Conservation (phyloP, 2,329 filamentous ascomycete genomes). For the Zymoseptoria crescenta region DNA sequence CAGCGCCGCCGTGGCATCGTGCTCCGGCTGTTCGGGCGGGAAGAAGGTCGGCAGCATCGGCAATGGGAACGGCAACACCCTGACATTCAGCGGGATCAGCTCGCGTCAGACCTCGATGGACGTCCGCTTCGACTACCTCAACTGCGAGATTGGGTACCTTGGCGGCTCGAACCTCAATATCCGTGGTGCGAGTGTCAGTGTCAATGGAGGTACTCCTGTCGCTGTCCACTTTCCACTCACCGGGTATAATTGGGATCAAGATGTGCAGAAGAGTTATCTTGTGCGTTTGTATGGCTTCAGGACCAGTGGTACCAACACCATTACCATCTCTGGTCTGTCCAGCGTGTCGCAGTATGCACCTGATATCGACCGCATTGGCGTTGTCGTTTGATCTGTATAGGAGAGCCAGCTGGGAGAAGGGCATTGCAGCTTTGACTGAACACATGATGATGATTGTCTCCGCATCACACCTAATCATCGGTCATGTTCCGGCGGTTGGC, state of each 20-base stretch:
- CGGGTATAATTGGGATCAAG: constrained; percentile 34
- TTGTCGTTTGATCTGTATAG: neutral
- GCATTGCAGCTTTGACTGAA: too few relatives aligned
- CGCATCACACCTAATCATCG: too few relatives aligned
- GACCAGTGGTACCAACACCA: constrained; percentile 17
- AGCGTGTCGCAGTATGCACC: constrained; percentile 20
- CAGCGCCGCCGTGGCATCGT: constrained; percentile 24
- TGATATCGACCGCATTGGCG: constrained; percentile 23
- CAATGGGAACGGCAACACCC: constrained; percentile 15
- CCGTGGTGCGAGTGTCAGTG: constrained; percentile 31
- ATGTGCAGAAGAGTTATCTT: constrained; percentile 18
- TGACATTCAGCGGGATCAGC: constrained; percentile 25
- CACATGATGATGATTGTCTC: too few relatives aligned
- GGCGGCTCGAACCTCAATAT: constrained; percentile 28
- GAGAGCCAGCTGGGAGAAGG: neutral
- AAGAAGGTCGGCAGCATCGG: constrained; percentile 30
- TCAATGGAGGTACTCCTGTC: constrained; percentile 32
- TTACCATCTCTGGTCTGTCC: constrained; percentile 19
- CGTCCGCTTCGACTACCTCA: constrained; percentile 34
- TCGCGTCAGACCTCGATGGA: constrained; percentile 24
- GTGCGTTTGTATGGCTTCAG: constrained; percentile 24
- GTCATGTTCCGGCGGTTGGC: too few relatives aligned
- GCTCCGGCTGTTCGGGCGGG: constrained; percentile 29
- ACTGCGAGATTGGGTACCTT: constrained; percentile 34
- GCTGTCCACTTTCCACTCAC: constrained; percentile 34